Conservation (phyloP, 208 protist species). For the Trypanosoma lewisi region DNA sequence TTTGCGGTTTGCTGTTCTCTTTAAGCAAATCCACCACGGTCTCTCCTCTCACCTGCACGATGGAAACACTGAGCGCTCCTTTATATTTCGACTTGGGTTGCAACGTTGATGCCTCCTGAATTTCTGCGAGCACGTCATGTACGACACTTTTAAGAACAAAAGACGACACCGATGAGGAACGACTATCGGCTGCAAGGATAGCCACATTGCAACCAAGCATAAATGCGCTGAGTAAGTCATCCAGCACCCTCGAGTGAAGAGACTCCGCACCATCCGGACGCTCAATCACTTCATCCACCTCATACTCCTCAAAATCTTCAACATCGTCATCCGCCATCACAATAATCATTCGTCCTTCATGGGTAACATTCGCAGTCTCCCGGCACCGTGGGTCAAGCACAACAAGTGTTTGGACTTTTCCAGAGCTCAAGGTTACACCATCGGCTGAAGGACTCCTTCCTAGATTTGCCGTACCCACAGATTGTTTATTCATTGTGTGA, state of each 20-base stretch:
- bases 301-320: constrained; percentile 77
- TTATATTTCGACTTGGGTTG: not conserved
- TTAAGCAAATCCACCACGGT: constrained; percentile 56
- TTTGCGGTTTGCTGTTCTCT: constrained; percentile 36
- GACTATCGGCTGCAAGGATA: constrained; percentile 67
- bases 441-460: not conserved
- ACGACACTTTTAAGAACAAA: constrained; percentile 64
- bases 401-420: constrained; percentile 70
- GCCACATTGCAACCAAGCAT: constrained; percentile 68
- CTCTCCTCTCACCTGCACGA: constrained; percentile 70
- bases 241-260: constrained; percentile 46
- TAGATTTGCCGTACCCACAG: not conserved
- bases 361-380: constrained; percentile 63
- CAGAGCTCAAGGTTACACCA: not conserved
- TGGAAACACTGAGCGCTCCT: constrained; percentile 49
- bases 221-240: constrained; percentile 55
- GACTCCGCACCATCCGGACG: constrained; percentile 21
- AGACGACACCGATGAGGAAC: constrained; percentile 40
- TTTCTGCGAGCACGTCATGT: constrained; percentile 42
- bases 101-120: constrained; percentile 16
- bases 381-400: constrained; percentile 58
- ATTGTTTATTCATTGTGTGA: not conserved
- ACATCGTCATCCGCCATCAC: constrained; percentile 67
- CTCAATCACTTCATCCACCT: constrained; percentile 78
- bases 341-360: constrained; percentile 61